A percentile compares a stretch with the other conserved stretches of the same genome.
Conservation (phyloP, 495 filamentous ascomycete species). For the Penicillium atrosanguineum region DNA sequence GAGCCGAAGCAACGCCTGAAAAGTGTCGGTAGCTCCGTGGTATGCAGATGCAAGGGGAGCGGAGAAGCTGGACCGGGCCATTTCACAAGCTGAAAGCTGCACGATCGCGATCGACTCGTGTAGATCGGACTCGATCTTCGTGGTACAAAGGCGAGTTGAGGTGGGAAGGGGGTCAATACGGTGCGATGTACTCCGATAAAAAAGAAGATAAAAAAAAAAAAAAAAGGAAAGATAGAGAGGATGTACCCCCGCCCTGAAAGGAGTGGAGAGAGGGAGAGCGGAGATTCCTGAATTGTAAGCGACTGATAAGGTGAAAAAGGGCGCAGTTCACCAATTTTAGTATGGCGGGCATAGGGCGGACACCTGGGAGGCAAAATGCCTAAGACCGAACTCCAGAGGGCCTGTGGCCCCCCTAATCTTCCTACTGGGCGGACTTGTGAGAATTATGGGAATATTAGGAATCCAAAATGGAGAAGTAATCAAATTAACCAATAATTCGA, state of each 20-base stretch:
- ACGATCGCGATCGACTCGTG: constrained; percentile 20
- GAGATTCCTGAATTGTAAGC: constrained; percentile 10
- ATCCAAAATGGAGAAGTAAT: neutral
- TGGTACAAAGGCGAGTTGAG: constrained; percentile 1
- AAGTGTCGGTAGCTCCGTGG: constrained; percentile 1
- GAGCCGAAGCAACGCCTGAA: neutral
- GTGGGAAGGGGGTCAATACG: neutral
- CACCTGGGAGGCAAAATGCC: neutral
- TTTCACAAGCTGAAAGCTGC: constrained; percentile 17
- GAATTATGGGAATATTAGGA: neutral
- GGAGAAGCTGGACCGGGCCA: constrained; percentile 12
- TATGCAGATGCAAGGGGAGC: constrained; percentile 27
- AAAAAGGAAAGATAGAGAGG: neutral
- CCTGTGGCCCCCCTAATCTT: neutral
- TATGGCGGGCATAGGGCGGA: neutral
- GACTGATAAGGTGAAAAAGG: neutral
- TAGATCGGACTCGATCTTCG: constrained; percentile 20
- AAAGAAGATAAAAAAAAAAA: neutral
- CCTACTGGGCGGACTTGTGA: neutral
- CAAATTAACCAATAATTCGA: neutral
- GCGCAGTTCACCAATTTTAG: neutral
- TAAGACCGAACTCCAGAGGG: neutral
- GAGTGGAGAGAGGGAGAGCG: constrained; percentile 28
- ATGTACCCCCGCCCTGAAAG: constrained; percentile 23
- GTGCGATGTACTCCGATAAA: constrained; percentile 1